A percentile compares a stretch with the other conserved stretches of the same genome.
phyloP scores from a whole-genome alignment of 148 eudicot genomes.

The Amaranthus hypochondriacus region DNA sequence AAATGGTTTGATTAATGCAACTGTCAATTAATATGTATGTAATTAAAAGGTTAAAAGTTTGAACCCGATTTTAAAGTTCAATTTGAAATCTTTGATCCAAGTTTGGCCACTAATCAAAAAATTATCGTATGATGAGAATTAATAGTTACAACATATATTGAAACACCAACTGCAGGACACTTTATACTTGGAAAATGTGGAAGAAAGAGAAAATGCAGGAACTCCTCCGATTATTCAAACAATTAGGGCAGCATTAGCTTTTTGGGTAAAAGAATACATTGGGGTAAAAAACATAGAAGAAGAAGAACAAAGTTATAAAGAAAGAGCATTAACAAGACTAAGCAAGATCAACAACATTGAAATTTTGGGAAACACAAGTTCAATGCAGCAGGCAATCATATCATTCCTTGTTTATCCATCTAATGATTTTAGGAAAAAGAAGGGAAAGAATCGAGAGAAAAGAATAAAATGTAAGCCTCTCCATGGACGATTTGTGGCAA shows the following conservation, averaged over 20 bases:
- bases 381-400: constrained; percentile 25
- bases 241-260: constrained; percentile 39
- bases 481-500: constrained; percentile 41
- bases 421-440: neutral
- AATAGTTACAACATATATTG: too few species aligned
- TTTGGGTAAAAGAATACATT: constrained; percentile 46
- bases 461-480: constrained; percentile 28
- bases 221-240: constrained; percentile 44
- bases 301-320: constrained; percentile 24
- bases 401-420: constrained; percentile 37
- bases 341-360: constrained; percentile 19
- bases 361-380: constrained; percentile 27
- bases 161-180: constrained; percentile 23
- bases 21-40: too few species aligned
- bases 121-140: too few species aligned
- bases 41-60: too few species aligned
- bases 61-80: too few species aligned
- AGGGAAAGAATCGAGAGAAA: neutral
- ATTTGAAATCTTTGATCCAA: too few species aligned
- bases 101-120: too few species aligned
- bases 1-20: too few species aligned
- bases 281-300: constrained; percentile 28
- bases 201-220: constrained; percentile 48
- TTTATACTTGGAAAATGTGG: constrained; percentile 28
- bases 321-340: constrained; percentile 27